Conservation (phyloP, 352 stramenopile genomes). For the Plasmopara muralis region DNA sequence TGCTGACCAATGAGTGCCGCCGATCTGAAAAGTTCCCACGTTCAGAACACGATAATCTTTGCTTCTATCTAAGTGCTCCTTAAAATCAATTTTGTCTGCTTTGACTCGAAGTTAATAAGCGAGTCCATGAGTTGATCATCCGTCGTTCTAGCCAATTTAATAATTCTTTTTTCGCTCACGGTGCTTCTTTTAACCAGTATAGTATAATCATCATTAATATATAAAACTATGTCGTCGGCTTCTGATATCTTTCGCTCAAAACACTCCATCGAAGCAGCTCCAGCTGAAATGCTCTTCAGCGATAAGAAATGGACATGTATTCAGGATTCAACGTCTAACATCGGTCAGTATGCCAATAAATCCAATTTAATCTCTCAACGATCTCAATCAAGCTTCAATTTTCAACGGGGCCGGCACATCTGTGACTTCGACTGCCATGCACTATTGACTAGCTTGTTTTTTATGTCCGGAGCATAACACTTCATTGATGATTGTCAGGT, state of each 20-base stretch:
- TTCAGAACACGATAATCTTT: slow-evolving; percentile 3
- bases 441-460: too few species aligned
- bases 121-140: not conserved
- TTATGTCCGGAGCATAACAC: too few species aligned
- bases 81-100: slow-evolving; percentile 7
- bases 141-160: not conserved
- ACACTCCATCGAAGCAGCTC: not conserved
- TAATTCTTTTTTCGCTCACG: not conserved
- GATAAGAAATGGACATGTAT: too few species aligned
- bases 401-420: too few species aligned
- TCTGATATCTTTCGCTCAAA: not conserved
- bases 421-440: too few species aligned
- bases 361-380: too few species aligned
- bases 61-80: slow-evolving; percentile 2
- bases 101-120: not conserved
- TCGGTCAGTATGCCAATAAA: too few species aligned
- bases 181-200: not conserved
- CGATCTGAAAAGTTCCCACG: not conserved
- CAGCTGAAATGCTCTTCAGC: too few species aligned
- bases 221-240: not conserved
- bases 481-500: too few species aligned
- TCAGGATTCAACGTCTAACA: too few species aligned
- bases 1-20: not conserved
- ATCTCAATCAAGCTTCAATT: too few species aligned
- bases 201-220: not conserved